These are phyloP conservation scores for Quercus lobata DNA, from an alignment of 331 rosid genomes.

Conservation along the genomic window DNA sequence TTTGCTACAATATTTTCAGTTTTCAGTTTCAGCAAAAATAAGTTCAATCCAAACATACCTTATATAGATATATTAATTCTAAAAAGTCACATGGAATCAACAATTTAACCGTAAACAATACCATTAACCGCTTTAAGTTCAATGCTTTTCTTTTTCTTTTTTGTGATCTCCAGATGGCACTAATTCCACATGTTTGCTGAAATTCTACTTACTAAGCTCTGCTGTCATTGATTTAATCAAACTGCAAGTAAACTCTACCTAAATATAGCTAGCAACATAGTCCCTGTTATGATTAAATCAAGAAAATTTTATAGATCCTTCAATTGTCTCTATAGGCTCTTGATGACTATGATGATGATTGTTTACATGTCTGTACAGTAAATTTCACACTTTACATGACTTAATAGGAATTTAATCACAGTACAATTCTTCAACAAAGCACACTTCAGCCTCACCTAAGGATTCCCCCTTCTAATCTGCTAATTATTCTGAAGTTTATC, in stretches of 20 bases:
- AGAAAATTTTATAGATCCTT: not conserved
- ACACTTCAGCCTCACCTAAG: not conserved
- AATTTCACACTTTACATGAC: not conserved
- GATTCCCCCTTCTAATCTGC: not conserved
- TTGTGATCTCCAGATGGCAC: too few relatives aligned
- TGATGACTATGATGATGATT: too few relatives aligned
- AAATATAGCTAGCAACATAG: not conserved
- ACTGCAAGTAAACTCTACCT: not conserved
- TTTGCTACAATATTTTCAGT: too few relatives aligned
- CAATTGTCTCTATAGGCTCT: not conserved
- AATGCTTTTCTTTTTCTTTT: too few relatives aligned
- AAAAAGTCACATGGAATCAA: too few relatives aligned
- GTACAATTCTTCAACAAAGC: slow-evolving; percentile 7
- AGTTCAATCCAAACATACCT: too few relatives aligned
- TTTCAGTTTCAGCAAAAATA: too few relatives aligned
- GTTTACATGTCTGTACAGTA: not conserved
- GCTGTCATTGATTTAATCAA: not conserved
- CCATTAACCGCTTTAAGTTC: too few relatives aligned
- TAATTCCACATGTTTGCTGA: too few relatives aligned
- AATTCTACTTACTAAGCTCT: too few relatives aligned
- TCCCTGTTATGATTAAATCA: not conserved
- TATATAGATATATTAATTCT: too few relatives aligned
- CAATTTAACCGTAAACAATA: too few relatives aligned
- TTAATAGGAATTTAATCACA: not conserved
- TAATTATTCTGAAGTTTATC: slow-evolving; percentile 18